phyloP scores from a whole-genome alignment of 2,329 filamentous ascomycete species.

The Sclerotinia subarctica region DNA sequence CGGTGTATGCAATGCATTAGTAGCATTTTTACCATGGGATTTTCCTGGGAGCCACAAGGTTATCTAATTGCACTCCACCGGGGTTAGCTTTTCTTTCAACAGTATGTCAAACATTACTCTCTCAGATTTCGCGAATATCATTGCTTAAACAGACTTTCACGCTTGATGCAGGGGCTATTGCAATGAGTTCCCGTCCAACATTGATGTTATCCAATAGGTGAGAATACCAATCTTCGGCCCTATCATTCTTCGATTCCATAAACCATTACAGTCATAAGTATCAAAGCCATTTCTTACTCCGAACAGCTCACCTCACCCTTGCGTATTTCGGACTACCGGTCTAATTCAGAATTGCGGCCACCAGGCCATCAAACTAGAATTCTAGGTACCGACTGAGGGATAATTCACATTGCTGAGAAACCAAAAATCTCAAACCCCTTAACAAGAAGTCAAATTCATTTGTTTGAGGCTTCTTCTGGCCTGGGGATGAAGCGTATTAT shows the following conservation, averaged over 20 bases:
- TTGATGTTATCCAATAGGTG: neutral
- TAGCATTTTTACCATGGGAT: neutral
- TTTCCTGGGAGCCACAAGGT: neutral
- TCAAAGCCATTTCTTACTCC: too few species aligned
- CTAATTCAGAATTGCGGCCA: neutral
- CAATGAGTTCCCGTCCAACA: neutral
- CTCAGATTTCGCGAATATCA: neutral
- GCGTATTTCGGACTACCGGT: neutral
- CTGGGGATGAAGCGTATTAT: constrained; percentile 7
- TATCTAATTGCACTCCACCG: neutral
- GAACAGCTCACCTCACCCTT: neutral
- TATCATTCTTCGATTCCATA: neutral
- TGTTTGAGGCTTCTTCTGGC: constrained; percentile 7
- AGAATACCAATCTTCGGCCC: neutral
- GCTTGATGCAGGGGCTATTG: constrained; percentile 5
- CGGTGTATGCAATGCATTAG: neutral
- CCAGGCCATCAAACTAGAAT: neutral
- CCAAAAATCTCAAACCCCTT: neutral
- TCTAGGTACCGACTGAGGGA: too few species aligned
- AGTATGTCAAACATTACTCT: neutral
- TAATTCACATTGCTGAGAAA: constrained; percentile 9
- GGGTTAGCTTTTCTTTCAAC: neutral
- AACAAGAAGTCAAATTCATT: neutral
- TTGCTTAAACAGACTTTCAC: neutral
- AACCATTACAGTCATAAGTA: neutral